These are phyloP conservation scores for Ceratobasidium sp. DNA, from an alignment of 1,284 basidiomycete genomes.

Conservation along the genomic window DNA sequence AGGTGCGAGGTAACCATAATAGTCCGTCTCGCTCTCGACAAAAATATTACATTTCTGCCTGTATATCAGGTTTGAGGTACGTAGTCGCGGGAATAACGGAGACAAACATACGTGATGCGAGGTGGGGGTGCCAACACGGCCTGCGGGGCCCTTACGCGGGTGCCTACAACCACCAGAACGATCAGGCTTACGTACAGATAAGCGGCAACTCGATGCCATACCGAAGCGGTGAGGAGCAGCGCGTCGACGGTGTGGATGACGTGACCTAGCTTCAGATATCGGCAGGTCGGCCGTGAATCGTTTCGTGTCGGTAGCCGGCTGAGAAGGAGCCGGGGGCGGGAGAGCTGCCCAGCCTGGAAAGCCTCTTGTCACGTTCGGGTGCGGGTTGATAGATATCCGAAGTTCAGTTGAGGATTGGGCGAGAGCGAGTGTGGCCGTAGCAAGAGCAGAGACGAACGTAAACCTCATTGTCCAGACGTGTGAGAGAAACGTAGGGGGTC, in stretches of 20 bases:
- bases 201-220: neutral
- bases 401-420: neutral
- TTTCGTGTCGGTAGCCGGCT: conserved; percentile 31
- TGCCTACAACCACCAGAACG: neutral
- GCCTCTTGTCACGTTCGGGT: neutral
- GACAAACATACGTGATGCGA: conserved; percentile 10
- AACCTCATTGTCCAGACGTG: conserved; percentile 2
- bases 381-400: conserved; percentile 2
- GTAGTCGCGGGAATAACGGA: neutral
- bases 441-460: conserved; percentile 4
- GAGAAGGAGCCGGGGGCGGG: neutral
- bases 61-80: too few relatives aligned
- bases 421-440: neutral
- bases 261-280: conserved; percentile 7
- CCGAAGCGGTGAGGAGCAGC: neutral
- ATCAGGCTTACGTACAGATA: neutral
- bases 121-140: neutral
- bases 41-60: conserved; percentile 13
- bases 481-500: neutral
- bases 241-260: conserved; percentile 2
- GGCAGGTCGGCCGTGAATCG: conserved; percentile 25
- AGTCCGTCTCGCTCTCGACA: neutral
- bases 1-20: neutral
- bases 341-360: conserved; percentile 1
- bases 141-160: neutral